phyloP scores from a whole-genome alignment of 495 filamentous ascomycete genomes.

The Talaromyces borbonicus region DNA sequence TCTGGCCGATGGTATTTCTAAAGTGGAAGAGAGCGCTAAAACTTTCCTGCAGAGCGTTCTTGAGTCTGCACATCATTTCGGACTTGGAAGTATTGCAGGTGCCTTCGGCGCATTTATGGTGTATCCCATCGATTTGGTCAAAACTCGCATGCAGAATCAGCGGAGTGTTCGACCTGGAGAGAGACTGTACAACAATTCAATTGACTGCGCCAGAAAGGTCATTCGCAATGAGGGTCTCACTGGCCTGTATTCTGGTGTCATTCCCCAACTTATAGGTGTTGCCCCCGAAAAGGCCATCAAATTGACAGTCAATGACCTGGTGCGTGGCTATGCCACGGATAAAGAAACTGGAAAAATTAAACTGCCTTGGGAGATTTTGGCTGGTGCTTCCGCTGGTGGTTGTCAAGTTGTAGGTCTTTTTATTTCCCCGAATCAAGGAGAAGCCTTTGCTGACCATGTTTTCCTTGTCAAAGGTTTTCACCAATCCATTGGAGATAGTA shows the following conservation, averaged over 20 bases:
- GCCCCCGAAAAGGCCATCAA: constrained; percentile 99
- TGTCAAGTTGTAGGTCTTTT: constrained; percentile 82
- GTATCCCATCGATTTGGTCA: constrained; percentile 96
- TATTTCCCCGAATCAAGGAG: not conserved
- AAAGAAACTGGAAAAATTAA: constrained; percentile 66
- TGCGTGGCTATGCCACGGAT: constrained; percentile 67
- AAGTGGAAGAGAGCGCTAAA: constrained; percentile 40
- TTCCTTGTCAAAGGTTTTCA: constrained; percentile 58
- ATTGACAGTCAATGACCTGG: constrained; percentile 92
- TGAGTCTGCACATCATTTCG: constrained; percentile 83
- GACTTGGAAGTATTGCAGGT: constrained; percentile 77
- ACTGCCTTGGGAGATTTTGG: constrained; percentile 62
- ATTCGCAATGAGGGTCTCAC: constrained; percentile 82
- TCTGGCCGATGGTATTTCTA: constrained; percentile 27
- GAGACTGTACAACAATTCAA: constrained; percentile 86
- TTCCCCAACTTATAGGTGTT: constrained; percentile 92
- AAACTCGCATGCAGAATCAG: constrained; percentile 98
- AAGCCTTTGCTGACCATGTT: constrained; percentile 1
- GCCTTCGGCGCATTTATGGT: constrained; percentile 99
- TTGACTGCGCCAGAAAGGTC: constrained; percentile 89
- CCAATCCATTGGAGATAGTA: constrained; percentile 96
- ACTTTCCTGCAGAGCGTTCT: constrained; percentile 50
- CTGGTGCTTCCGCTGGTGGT: constrained; percentile 82
- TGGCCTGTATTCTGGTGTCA: constrained; percentile 86
- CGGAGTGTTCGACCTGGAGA: constrained; percentile 70